Evolutionary conservation across 768 basidiomycete genomes (phyloP).

Genomic region (Xerocomellus chrysenteron): DNA sequence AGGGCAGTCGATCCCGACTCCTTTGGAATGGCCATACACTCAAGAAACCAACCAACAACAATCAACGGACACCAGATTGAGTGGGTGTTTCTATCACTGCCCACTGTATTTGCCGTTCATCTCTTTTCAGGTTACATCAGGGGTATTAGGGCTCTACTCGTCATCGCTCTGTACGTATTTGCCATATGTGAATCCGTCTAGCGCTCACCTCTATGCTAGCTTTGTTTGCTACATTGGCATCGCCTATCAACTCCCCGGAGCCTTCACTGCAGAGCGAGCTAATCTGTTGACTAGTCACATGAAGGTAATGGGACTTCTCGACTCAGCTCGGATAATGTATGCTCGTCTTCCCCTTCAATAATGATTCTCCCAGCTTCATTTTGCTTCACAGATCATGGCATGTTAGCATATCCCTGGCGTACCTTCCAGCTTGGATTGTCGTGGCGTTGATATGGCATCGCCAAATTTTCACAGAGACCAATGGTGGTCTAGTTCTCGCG

Average conservation of each 20-base stretch:
- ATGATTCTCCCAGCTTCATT: not conserved
- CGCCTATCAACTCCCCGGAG: constrained; percentile 74
- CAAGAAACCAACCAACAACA: constrained; percentile 68
- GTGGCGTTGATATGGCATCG: constrained; percentile 64
- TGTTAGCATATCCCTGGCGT: constrained; percentile 58
- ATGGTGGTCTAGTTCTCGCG: constrained; percentile 55
- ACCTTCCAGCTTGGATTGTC: constrained; percentile 76
- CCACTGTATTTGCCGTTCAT: not conserved
- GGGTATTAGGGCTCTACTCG: constrained; percentile 60
- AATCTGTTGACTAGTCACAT: constrained; percentile 65
- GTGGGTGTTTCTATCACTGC: constrained; percentile 34
- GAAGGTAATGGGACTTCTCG: constrained; percentile 76
- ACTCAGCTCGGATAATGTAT: constrained; percentile 64
- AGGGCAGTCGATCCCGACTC: constrained; percentile 52
- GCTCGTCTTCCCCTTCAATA: constrained; percentile 12
- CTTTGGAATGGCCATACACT: constrained; percentile 72
- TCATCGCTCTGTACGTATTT: constrained; percentile 58
- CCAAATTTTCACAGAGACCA: constrained; percentile 63
- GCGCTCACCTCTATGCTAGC: constrained; percentile 32
- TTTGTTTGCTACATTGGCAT: constrained; percentile 74
- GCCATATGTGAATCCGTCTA: not conserved
- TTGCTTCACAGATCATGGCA: constrained; percentile 54
- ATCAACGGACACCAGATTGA: constrained; percentile 50
- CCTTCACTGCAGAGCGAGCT: constrained; percentile 65
- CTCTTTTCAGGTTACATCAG: constrained; percentile 53